Percentiles rank a stretch among this genome's conserved stretches.
These are phyloP conservation scores for Lactarius sp. DNA, from an alignment of 768 basidiomycete genomes.

Conservation along the genomic window DNA sequence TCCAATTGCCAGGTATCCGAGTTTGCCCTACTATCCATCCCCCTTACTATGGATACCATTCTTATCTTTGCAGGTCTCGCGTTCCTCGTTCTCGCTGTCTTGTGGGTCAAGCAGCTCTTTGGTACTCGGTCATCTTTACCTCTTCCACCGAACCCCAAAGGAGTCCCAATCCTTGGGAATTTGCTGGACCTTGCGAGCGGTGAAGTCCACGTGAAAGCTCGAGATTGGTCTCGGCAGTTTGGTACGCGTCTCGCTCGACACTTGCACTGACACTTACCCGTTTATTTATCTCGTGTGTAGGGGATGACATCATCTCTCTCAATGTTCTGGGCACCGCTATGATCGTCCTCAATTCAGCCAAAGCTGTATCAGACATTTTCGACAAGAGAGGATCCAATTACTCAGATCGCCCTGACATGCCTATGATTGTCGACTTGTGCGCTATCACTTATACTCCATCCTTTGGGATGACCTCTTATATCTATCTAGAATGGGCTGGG, in stretches of 20 bases:
- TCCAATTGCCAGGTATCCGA: too few species aligned
- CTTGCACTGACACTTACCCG: background rate
- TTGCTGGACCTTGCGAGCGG: slow-evolving; percentile 26
- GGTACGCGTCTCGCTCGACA: slow-evolving; percentile 15
- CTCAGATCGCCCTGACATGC: slow-evolving; percentile 28
- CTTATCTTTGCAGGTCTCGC: slow-evolving; percentile 1
- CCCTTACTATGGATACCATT: slow-evolving; percentile 10
- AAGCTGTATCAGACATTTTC: slow-evolving; percentile 27
- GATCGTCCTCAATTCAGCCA: slow-evolving; percentile 25
- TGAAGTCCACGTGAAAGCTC: slow-evolving; percentile 23
- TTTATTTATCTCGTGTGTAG: background rate
- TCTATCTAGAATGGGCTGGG: slow-evolving; percentile 27
- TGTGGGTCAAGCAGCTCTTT: slow-evolving; percentile 20
- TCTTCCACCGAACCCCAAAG: slow-evolving; percentile 28
- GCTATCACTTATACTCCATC: background rate
- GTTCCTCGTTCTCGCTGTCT: slow-evolving; percentile 5
- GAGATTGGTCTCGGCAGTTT: slow-evolving; percentile 28
- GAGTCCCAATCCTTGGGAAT: slow-evolving; percentile 28
- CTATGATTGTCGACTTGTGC: slow-evolving; percentile 28
- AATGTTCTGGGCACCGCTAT: slow-evolving; percentile 24
- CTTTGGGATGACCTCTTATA: background rate
- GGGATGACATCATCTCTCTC: slow-evolving; percentile 23
- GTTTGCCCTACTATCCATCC: background rate
- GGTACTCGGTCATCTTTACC: slow-evolving; percentile 2
- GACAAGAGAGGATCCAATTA: slow-evolving; percentile 28